phyloP scores from a whole-genome alignment of 805 yeast species.

The Naumovozyma castellii region DNA sequence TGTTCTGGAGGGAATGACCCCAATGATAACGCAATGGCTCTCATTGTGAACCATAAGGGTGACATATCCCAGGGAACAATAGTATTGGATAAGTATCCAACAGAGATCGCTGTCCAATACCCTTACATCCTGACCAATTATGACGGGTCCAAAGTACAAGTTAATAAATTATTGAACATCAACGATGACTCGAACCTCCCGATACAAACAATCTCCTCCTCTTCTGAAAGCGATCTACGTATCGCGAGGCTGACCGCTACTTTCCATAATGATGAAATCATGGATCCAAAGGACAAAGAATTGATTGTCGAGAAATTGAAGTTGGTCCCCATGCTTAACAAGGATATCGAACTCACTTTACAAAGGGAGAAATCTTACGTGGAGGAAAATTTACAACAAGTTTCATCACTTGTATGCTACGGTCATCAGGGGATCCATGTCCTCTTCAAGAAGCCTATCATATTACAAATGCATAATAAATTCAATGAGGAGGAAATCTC shows the following conservation, averaged over 20 bases:
- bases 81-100: constrained; percentile 22
- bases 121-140: constrained; percentile 21
- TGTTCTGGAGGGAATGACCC: constrained; percentile 23
- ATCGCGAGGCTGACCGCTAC: not conserved
- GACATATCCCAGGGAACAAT: constrained; percentile 27
- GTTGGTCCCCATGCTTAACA: constrained; percentile 13
- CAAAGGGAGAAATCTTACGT: constrained; percentile 21
- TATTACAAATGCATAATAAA: constrained; percentile 2
- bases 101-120: constrained; percentile 11
- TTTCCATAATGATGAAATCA: constrained; percentile 6
- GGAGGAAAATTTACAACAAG: constrained; percentile 11
- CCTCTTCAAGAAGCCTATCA: not conserved
- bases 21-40: constrained; percentile 23
- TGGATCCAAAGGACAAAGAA: constrained; percentile 9
- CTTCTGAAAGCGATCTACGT: not conserved
- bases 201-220: not conserved
- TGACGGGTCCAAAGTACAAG: constrained; percentile 2
- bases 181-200: not conserved
- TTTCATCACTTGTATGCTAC: constrained; percentile 14
- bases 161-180: constrained; percentile 7
- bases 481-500: constrained; percentile 17
- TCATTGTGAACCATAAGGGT: constrained; percentile 25
- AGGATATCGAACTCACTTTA: constrained; percentile 14
- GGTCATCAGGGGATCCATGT: constrained; percentile 3
- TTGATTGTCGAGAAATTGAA: constrained; percentile 18